These are phyloP conservation scores for Cryomyces minteri DNA, from an alignment of 495 filamentous ascomycete genomes.

Conservation along the genomic window DNA sequence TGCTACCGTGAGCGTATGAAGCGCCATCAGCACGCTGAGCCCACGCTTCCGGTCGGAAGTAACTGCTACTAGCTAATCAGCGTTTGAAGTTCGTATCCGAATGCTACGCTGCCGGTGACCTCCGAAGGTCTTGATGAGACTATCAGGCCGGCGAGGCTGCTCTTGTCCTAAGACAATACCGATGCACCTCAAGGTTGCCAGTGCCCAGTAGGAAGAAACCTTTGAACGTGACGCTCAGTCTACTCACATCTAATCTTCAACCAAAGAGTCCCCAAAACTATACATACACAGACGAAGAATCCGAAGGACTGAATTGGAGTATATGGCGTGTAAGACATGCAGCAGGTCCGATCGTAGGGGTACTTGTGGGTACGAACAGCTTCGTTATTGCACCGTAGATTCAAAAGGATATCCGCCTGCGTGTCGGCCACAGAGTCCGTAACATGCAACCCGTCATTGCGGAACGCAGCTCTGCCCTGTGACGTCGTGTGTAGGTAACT, in stretches of 20 bases:
- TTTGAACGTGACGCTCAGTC: too few species aligned
- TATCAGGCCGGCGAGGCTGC: not conserved
- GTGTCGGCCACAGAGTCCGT: slow-evolving; percentile 25
- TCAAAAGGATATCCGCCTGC: slow-evolving; percentile 36
- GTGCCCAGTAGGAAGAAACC: too few species aligned
- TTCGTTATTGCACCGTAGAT: slow-evolving; percentile 35
- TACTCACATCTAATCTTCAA: too few species aligned
- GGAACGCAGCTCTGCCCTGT: slow-evolving; percentile 18
- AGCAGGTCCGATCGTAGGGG: slow-evolving; percentile 39
- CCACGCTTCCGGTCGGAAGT: not conserved
- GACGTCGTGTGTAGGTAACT: slow-evolving; percentile 29
- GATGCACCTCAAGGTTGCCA: too few species aligned
- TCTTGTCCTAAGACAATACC: not conserved
- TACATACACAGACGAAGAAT: not conserved
- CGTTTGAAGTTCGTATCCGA: too few species aligned
- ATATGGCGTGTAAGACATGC: slow-evolving; percentile 24
- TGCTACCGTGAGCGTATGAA: not conserved
- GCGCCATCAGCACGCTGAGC: not conserved
- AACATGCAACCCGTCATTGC: slow-evolving; percentile 33
- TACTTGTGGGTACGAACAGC: slow-evolving; percentile 18
- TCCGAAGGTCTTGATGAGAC: not conserved
- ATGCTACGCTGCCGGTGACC: not conserved
- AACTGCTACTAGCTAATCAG: not conserved
- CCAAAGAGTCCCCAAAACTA: not conserved
- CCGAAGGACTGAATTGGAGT: slow-evolving; percentile 14